A percentile compares a stretch with the other conserved stretches of the same genome.
Evolutionary conservation across 306 rosid genomes (phyloP).

Genomic region (Citrullus mucosospermus): DNA sequence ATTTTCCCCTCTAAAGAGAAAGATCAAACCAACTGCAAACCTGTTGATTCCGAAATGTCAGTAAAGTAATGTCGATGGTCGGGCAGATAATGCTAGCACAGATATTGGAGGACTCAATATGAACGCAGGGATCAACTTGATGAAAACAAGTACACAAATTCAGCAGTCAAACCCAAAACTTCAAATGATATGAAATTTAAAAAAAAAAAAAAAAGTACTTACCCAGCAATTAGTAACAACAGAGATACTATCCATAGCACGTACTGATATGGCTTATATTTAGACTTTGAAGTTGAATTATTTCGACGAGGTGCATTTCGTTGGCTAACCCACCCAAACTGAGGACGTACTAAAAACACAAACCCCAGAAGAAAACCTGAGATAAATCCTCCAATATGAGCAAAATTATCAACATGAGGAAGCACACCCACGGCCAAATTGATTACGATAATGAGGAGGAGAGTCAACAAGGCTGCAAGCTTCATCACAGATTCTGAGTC

Average conservation of each 20-base stretch:
- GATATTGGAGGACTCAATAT: not conserved
- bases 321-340: slow-evolving; percentile 11
- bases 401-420: slow-evolving; percentile 16
- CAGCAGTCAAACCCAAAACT: not conserved
- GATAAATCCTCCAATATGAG: slow-evolving; percentile 15
- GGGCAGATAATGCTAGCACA: not conserved
- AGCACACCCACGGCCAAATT: slow-evolving; percentile 13
- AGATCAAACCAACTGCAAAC: slow-evolving; percentile 6
- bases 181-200: not conserved
- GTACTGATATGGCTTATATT: slow-evolving; percentile 13
- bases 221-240: slow-evolving; percentile 8
- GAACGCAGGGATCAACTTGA: not conserved
- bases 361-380: slow-evolving; percentile 15
- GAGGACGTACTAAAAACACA: slow-evolving; percentile 10
- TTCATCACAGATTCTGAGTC: not conserved
- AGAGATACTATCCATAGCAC: slow-evolving; percentile 11
- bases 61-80: not conserved
- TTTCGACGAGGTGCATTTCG: not conserved
- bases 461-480: slow-evolving; percentile 18
- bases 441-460: slow-evolving; percentile 1
- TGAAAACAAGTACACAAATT: not conserved
- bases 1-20: slow-evolving; percentile 8
- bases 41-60: not conserved
- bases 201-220: not conserved
- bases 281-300: not conserved